A percentile compares a stretch with the other conserved stretches of the same genome.
These are phyloP conservation scores for Dactylorhiza incarnata DNA, from an alignment of 106 monocot species.

Conservation along the genomic window DNA sequence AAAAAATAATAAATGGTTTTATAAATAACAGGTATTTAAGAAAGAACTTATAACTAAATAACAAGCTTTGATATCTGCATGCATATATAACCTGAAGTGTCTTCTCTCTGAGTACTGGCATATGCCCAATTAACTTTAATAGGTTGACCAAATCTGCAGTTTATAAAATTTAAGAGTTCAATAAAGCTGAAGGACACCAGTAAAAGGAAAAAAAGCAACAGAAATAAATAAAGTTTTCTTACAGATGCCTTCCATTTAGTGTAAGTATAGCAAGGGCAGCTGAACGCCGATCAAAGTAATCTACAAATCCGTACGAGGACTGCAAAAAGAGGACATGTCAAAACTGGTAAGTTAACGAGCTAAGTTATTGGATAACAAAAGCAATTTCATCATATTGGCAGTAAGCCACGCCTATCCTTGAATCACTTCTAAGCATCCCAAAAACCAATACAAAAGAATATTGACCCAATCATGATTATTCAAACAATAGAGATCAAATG, in stretches of 20 bases:
- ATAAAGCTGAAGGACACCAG: background rate
- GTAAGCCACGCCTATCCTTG: too few relatives aligned
- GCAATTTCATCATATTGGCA: background rate
- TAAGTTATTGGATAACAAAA: background rate
- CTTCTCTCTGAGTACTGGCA: constrained; percentile 79
- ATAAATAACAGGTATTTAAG: background rate
- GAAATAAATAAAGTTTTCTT: constrained; percentile 1
- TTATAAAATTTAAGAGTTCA: background rate
- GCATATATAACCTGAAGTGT: constrained; percentile 45
- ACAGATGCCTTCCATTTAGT: constrained; percentile 88
- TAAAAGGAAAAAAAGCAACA: background rate
- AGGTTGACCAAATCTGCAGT: constrained; percentile 62
- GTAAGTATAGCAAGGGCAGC: constrained; percentile 82
- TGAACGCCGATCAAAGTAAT: constrained; percentile 28
- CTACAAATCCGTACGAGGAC: constrained; percentile 72
- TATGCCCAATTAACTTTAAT: constrained; percentile 94
- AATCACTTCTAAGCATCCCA: too few relatives aligned
- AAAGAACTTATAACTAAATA: background rate
- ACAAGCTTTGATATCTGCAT: background rate
- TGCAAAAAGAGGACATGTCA: constrained; percentile 10
- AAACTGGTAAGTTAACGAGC: background rate
- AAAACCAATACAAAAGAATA: too few relatives aligned
- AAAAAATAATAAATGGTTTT: background rate
- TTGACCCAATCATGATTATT: too few relatives aligned
- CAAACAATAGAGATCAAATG: too few relatives aligned